Evolutionary conservation across 495 filamentous ascomycete species (phyloP), one percentile per base, ranked within the genome.

Genomic region (Copromyces sp.): DNA sequence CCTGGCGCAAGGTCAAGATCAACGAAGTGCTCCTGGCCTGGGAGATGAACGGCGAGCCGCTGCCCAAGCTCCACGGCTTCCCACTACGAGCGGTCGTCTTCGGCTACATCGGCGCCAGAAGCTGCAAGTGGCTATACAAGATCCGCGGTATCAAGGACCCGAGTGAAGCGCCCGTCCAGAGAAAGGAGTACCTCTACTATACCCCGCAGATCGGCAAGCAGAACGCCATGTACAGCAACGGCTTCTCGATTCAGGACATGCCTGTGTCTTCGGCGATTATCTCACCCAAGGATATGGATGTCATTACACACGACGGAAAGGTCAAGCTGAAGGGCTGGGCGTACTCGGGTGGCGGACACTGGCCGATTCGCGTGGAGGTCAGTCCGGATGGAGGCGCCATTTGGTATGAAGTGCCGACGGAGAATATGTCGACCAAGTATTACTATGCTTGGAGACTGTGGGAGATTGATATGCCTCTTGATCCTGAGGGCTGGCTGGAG

Each of bases 11-110:
- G 78, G 89, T 91, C 40, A 88, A 87, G 74, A 79, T 81, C 12
- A 83, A 90, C 75, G 90, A 93, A 73, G 90, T 91, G 35, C 82
- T 92, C 71, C 84, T 92, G 4, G 89, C 88, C 1, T 92, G 87
- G 87, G 90, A 90, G 74, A 91, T 91, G 90, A 92, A 93, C 69
- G 90, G 87, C 39, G 80, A 89, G 72, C 87, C 87, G 0, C 82
- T 93, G 2, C 90, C 90, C 2, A 86, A 84, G 72, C 89, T 89
- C 74, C 89, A 91, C 73, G 90, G 90, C 3, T 89, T 81, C 32
- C 90, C 90, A 4, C 77, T 93, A 3, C 84, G 90, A 4, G 85
- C 84, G 0, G 84, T 92, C 1, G 88, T 90, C 0, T 78, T 88
- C 65, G 90, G 90, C 1, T 90, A 90, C 71, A 90, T 92, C 70